These are phyloP conservation scores for Candida sp. DNA, from an alignment of 1,139 yeast species.

Conservation along the genomic window DNA sequence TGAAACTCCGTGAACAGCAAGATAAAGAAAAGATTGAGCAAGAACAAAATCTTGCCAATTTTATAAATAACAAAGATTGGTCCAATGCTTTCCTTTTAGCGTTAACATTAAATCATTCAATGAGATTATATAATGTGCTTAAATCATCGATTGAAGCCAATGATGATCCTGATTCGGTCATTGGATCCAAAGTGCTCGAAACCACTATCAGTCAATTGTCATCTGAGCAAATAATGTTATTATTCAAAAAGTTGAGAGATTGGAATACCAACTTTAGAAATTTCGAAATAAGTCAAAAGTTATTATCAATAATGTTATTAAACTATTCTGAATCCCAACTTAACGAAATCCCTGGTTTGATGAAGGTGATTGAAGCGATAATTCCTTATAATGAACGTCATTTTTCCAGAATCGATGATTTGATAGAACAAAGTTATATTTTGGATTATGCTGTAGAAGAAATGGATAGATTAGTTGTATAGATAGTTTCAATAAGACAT, in stretches of 20 bases:
- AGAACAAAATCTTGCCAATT: conserved; percentile 81
- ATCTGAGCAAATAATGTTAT: conserved; percentile 53
- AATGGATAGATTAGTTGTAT: conserved; percentile 47
- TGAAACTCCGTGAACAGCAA: conserved; percentile 47
- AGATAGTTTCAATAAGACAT: too few relatives aligned
- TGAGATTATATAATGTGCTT: conserved; percentile 72
- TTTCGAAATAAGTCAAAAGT: conserved; percentile 74
- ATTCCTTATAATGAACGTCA: conserved; percentile 90
- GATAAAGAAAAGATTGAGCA: conserved; percentile 68
- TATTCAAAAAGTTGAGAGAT: conserved; percentile 78
- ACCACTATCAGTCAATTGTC: conserved; percentile 54
- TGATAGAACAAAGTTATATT: conserved; percentile 81
- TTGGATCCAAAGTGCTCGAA: conserved; percentile 66
- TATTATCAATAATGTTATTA: conserved; percentile 61
- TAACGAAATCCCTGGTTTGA: conserved; percentile 63
- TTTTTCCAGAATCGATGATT: conserved; percentile 66
- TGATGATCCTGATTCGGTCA: conserved; percentile 45
- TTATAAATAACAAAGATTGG: conserved; percentile 73
- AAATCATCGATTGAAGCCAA: conserved; percentile 47
- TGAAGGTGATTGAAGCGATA: conserved; percentile 66
- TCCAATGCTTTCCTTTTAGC: conserved; percentile 85
- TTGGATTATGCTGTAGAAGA: conserved; percentile 83
- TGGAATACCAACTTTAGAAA: conserved; percentile 93
- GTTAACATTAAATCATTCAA: conserved; percentile 80
- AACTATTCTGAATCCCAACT: conserved; percentile 53